A percentile compares a stretch with the other conserved stretches of the same genome.
phyloP scores from a whole-genome alignment of 768 basidiomycete species.

The Suillus clintonianus region DNA sequence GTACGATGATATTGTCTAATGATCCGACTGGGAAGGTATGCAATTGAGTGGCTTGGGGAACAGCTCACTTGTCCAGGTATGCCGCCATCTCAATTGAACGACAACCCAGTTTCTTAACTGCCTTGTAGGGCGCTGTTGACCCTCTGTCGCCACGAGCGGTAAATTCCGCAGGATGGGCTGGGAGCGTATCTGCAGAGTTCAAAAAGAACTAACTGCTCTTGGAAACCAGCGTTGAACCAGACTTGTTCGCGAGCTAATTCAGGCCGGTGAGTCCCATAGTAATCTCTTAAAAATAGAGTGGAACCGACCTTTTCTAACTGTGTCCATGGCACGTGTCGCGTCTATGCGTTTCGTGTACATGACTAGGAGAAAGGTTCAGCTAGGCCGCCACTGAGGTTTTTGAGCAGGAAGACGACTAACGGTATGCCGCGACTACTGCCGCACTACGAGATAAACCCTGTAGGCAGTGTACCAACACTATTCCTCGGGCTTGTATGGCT shows the following conservation, averaged over 20 bases:
- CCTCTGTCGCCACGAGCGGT: slow-evolving; percentile 62
- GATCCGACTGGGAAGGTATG: slow-evolving; percentile 14
- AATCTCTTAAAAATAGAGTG: slow-evolving; percentile 4
- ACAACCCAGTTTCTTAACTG: slow-evolving; percentile 14
- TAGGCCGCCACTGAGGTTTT: neutral
- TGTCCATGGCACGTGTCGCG: slow-evolving; percentile 58
- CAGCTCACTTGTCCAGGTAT: slow-evolving; percentile 15
- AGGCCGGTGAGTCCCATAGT: slow-evolving; percentile 5
- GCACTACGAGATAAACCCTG: slow-evolving; percentile 70
- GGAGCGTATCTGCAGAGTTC: slow-evolving; percentile 73
- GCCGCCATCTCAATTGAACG: slow-evolving; percentile 10
- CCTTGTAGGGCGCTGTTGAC: slow-evolving; percentile 49
- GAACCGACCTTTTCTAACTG: slow-evolving; percentile 57
- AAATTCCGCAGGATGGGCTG: slow-evolving; percentile 60
- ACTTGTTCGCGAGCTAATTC: slow-evolving; percentile 69
- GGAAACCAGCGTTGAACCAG: slow-evolving; percentile 79
- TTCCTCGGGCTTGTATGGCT: slow-evolving; percentile 57
- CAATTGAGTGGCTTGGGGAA: slow-evolving; percentile 16
- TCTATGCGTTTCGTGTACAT: slow-evolving; percentile 65
- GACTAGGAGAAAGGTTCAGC: slow-evolving; percentile 41
- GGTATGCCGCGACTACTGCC: slow-evolving; percentile 73
- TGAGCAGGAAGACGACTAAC: slow-evolving; percentile 43
- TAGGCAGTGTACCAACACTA: slow-evolving; percentile 66
- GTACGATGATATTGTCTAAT: slow-evolving; percentile 17
- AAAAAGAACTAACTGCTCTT: slow-evolving; percentile 76